phyloP scores from a whole-genome alignment of 2,329 filamentous ascomycete genomes.

The Metarhizium guizhouense region DNA sequence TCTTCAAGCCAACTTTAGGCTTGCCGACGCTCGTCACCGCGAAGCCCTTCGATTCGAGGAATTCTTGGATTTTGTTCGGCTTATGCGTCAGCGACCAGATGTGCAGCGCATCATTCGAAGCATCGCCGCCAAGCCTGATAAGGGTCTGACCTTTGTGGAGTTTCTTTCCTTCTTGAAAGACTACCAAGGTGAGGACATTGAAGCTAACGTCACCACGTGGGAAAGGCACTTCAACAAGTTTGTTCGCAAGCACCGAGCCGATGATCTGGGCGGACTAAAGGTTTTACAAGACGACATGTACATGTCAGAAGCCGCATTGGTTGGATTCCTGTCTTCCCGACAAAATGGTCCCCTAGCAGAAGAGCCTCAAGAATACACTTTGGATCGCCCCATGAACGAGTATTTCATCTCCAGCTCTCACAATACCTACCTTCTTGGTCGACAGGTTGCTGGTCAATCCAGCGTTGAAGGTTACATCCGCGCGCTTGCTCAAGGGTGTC shows the following conservation, averaged over 20 bases:
- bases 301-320: constrained; percentile 73
- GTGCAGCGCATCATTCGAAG: constrained; percentile 64
- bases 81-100: constrained; percentile 78
- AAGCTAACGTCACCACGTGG: constrained; percentile 57
- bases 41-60: constrained; percentile 67
- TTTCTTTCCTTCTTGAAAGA: constrained; percentile 70
- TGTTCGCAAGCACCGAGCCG: constrained; percentile 47
- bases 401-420: constrained; percentile 98
- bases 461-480: constrained; percentile 94
- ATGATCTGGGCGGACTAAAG: constrained; percentile 34
- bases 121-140: constrained; percentile 47
- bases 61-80: constrained; percentile 74
- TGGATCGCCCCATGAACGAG: constrained; percentile 84
- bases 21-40: constrained; percentile 55
- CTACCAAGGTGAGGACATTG: constrained; percentile 68
- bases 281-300: constrained; percentile 34
- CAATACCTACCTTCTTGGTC: constrained; percentile 91
- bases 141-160: constrained; percentile 60
- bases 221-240: constrained; percentile 63
- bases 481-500: constrained; percentile 78
- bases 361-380: constrained; percentile 49
- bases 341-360: constrained; percentile 60
- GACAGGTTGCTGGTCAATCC: constrained; percentile 81
- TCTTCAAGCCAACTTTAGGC: constrained; percentile 63
- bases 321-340: constrained; percentile 66